phyloP scores from a whole-genome alignment of 2,329 filamentous ascomycete genomes.

The Periconia digitata region DNA sequence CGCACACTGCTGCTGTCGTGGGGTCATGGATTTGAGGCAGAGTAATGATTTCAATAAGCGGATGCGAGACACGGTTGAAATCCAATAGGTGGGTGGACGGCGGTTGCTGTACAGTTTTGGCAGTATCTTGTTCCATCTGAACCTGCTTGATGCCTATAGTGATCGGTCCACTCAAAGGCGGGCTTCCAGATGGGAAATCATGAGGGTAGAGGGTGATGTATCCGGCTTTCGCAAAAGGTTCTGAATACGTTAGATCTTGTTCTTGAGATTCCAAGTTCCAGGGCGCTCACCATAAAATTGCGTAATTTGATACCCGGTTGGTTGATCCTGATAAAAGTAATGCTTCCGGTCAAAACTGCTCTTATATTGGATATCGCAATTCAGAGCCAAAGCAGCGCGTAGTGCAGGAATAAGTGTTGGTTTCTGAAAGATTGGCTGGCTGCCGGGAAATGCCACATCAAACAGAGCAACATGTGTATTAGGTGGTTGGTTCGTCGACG shows the following conservation, averaged over 20 bases:
- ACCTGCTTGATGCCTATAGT: constrained; percentile 86
- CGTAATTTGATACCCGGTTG: constrained; percentile 94
- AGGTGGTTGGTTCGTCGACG: constrained; percentile 61
- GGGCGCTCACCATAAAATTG: constrained; percentile 72
- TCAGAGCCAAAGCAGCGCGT: constrained; percentile 80
- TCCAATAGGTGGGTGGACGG: constrained; percentile 78
- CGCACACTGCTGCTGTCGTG: constrained; percentile 81
- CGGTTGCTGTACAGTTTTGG: constrained; percentile 83
- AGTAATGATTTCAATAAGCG: constrained; percentile 94
- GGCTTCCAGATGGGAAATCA: constrained; percentile 68
- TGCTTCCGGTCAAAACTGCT: constrained; percentile 96
- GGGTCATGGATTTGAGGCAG: constrained; percentile 85
- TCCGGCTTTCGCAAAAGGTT: constrained; percentile 69
- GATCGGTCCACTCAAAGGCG: constrained; percentile 70
- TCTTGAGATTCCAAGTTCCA: no score
- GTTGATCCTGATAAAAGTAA: constrained; percentile 99
- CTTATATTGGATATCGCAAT: constrained; percentile 73
- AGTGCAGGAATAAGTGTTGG: constrained; percentile 86
- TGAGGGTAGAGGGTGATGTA: constrained; percentile 68
- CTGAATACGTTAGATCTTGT: constrained; percentile 25
- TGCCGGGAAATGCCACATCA: constrained; percentile 85
- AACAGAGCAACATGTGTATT: constrained; percentile 90
- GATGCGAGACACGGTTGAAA: constrained; percentile 89
- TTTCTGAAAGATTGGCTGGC: constrained; percentile 81
- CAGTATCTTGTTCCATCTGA: constrained; percentile 97